Base-by-base conservation (phyloP, 164 flowering plant species). In the Piper betle region DNA sequence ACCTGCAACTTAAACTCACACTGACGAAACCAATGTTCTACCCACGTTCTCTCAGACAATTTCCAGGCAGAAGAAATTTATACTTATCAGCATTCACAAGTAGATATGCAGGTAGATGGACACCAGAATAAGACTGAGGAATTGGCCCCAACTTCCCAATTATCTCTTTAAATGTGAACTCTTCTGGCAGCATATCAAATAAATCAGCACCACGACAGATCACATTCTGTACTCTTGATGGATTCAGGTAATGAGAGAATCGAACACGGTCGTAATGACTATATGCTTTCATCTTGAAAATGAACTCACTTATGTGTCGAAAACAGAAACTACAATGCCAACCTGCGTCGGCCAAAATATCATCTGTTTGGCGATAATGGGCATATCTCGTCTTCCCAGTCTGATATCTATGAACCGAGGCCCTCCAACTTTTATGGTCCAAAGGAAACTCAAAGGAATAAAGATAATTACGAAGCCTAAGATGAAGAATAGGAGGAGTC, bases 311-410 rank as follows among this genome's bases (percentile, higher is more conserved):
- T 57, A 91, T 83, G 53, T 64, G 78, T 7, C 93, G 89, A 70
- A 91, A 91, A 74, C 97, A 91, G 67, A 91, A 91, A 79, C 97
- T 91, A 62, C 97, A 91, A 70, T 91, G 97, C 97, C 97, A 91
- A 33, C 97, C 97, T 1, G 97, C 64, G 74, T 91, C 96, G 10
- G 97, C 70, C 63, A 91, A 73, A 58, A 91, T 33, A 16, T 73
- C 55, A 40, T 91, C 88, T 0, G 84, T 72, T 68, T 88, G 97
- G 5, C 97, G 79, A 59, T 72, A 91, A 62, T 91, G 97, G 0
- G 87, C 89, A 71, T 91, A 91, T 64, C 89, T 77, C 20, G 97
- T 91, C 69, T 84, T 80, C 37, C 89, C 96, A 3, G 69, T 53
- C 69, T 78, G 63, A 66, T 91, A 91, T 63, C 73, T 66, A 64